Conservation (phyloP, 148 eudicot species). For the Arbutus unedo region DNA sequence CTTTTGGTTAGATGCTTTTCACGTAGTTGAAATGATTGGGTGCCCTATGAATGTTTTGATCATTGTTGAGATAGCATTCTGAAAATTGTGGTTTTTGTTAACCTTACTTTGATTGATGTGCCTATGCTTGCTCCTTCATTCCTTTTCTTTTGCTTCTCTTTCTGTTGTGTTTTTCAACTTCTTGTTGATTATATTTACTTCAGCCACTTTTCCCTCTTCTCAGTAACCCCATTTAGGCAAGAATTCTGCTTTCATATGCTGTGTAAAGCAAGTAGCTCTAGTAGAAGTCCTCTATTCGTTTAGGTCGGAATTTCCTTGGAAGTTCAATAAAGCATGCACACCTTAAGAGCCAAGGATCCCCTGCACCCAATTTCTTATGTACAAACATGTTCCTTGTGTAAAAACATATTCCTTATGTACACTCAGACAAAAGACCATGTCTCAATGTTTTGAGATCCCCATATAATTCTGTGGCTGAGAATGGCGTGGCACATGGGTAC, state of each 20-base stretch:
- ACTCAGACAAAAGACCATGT: not conserved
- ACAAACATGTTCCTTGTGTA: not conserved
- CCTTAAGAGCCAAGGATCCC: not conserved
- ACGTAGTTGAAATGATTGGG: not conserved
- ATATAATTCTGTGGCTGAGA: not conserved
- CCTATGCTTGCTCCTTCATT: not conserved
- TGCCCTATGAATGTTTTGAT: not conserved
- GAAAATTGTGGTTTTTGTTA: not conserved
- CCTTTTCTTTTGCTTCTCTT: not conserved
- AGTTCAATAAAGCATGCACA: not conserved
- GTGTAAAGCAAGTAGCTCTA: not conserved
- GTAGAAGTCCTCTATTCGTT: not conserved
- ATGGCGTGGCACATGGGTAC: not conserved
- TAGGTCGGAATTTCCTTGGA: not conserved
- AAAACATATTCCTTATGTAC: not conserved
- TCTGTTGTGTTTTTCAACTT: not conserved
- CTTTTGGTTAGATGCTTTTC: not conserved
- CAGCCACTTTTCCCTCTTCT: not conserved
- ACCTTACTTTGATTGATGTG: not conserved
- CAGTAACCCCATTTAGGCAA: not conserved
- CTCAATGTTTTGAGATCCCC: not conserved
- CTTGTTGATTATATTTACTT: not conserved
- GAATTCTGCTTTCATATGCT: not conserved
- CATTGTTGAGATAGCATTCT: not conserved
- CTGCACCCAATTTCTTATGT: not conserved